A percentile compares a stretch with the other conserved stretches of the same genome.
These are phyloP conservation scores for Orbilia quercus DNA, from an alignment of 2,329 filamentous ascomycete species.

Conservation along the genomic window DNA sequence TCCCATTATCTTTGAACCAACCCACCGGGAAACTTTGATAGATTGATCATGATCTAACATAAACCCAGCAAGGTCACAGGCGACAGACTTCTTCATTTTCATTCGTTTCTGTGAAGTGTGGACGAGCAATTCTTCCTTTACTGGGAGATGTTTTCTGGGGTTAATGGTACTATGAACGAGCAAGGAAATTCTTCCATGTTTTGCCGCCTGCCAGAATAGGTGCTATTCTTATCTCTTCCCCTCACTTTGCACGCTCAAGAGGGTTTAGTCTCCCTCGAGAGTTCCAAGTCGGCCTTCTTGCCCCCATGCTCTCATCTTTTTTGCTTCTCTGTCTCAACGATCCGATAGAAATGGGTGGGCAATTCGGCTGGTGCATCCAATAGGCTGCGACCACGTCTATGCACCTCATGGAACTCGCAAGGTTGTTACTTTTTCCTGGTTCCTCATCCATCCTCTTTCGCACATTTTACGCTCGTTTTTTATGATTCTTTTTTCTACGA, in stretches of 20 bases:
- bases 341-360: conserved; percentile 51
- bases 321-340: conserved; percentile 29
- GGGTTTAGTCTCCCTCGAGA: conserved; percentile 31
- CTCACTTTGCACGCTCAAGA: conserved; percentile 35
- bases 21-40: conserved; percentile 28
- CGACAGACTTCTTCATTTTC: background rate
- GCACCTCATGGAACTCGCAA: conserved; percentile 49
- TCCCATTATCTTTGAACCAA: conserved; percentile 48
- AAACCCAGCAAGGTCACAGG: conserved; percentile 10
- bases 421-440: conserved; percentile 53
- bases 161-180: conserved; percentile 36
- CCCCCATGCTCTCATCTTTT: conserved; percentile 40
- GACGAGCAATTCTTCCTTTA: conserved; percentile 6
- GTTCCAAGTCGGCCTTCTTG: conserved; percentile 40
- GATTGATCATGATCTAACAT: background rate
- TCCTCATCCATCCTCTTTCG: conserved; percentile 42
- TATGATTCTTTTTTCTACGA: background rate
- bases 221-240: conserved; percentile 55
- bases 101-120: conserved; percentile 4
- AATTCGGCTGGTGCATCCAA: conserved; percentile 49
- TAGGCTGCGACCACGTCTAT: conserved; percentile 56
- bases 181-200: conserved; percentile 53
- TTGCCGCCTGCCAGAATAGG: conserved; percentile 52
- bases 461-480: conserved; percentile 38
- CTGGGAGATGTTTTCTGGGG: conserved; percentile 28